A percentile compares a stretch with the other conserved stretches of the same genome.
Evolutionary conservation across 2,329 filamentous ascomycete genomes (phyloP).

Genomic region (Trichoderma sp.): DNA sequence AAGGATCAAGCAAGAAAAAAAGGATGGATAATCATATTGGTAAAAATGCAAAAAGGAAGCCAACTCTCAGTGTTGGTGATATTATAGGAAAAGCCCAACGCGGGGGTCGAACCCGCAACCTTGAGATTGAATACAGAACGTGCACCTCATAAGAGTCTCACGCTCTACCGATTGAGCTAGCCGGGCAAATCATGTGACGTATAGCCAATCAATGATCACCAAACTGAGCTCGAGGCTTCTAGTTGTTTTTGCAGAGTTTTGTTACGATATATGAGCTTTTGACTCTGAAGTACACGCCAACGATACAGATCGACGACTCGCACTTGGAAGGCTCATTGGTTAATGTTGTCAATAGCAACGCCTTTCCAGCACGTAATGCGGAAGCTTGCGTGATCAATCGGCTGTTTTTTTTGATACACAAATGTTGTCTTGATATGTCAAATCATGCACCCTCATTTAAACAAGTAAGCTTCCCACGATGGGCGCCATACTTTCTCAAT

Average conservation of each 20-base stretch:
- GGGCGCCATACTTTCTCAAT: neutral
- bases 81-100: conserved; percentile 44
- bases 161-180: conserved; percentile 59
- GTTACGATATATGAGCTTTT: too few species aligned
- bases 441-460: neutral
- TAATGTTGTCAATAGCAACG: neutral
- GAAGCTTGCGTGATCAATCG: neutral
- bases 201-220: neutral
- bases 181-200: conserved; percentile 31
- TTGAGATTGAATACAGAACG: conserved; percentile 45
- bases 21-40: neutral
- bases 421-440: neutral
- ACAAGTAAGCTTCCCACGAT: neutral
- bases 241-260: too few species aligned
- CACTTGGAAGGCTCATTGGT: neutral
- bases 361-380: neutral
- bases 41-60: neutral
- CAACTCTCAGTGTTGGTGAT: conserved; percentile 1
- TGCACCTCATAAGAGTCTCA: conserved; percentile 61
- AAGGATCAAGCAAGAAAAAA: conserved; percentile 7
- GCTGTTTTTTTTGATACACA: neutral
- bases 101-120: conserved; percentile 57
- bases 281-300: too few species aligned
- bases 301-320: neutral
- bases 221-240: neutral